Conservation (phyloP, 768 basidiomycete genomes). For the Suillus sp. region DNA sequence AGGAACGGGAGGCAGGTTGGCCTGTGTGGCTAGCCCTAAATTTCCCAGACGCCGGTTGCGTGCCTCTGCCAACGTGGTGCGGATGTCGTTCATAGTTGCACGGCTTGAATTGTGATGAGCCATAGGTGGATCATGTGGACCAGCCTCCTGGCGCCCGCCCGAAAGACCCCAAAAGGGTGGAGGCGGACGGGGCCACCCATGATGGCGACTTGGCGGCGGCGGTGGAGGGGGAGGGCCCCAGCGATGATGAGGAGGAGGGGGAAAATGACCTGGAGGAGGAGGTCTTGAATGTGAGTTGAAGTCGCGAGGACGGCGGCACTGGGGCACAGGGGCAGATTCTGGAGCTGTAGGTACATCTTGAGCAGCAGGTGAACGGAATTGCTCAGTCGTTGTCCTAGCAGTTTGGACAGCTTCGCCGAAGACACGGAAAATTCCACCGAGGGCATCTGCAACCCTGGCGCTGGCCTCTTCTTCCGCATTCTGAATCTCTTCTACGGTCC, state of each 20-base stretch:
- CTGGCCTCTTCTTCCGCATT: slow-evolving; percentile 69
- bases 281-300: slow-evolving; percentile 15
- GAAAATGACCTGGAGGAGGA: slow-evolving; percentile 20
- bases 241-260: slow-evolving; percentile 24
- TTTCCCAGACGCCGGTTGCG: slow-evolving; percentile 8
- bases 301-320: slow-evolving; percentile 11
- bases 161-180: neutral
- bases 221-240: slow-evolving; percentile 14
- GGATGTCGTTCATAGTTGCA: neutral
- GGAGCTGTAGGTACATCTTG: slow-evolving; percentile 7
- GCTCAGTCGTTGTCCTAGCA: slow-evolving; percentile 15
- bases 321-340: slow-evolving; percentile 7
- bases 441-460: slow-evolving; percentile 59
- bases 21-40: neutral
- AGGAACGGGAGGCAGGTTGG: neutral
- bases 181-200: slow-evolving; percentile 8
- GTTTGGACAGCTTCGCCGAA: slow-evolving; percentile 42
- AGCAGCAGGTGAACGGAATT: slow-evolving; percentile 1
- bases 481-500: slow-evolving; percentile 47
- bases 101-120: neutral
- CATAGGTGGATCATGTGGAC: neutral
- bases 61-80: slow-evolving; percentile 6
- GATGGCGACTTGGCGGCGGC: slow-evolving; percentile 5
- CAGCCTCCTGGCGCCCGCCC: neutral
- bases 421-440: slow-evolving; percentile 58